These are phyloP conservation scores for Colletotrichum sp. DNA, from an alignment of 2,329 filamentous ascomycete genomes.

Conservation along the genomic window DNA sequence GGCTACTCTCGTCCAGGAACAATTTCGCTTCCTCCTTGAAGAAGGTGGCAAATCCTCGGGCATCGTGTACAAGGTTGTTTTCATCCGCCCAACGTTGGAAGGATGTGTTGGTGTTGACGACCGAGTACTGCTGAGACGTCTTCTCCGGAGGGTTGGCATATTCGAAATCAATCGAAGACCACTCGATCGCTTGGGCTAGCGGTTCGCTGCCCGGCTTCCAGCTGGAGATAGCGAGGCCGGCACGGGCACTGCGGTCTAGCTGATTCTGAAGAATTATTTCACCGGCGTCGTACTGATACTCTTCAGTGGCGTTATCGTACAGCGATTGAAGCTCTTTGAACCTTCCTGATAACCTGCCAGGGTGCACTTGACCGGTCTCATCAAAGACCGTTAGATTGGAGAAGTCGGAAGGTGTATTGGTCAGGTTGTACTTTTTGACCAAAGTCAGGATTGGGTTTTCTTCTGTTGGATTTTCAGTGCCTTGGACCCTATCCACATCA, in stretches of 20 bases:
- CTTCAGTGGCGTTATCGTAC: conserved; percentile 51
- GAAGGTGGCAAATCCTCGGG: conserved; percentile 65
- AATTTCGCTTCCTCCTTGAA: conserved; percentile 61
- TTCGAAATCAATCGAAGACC: conserved; percentile 65
- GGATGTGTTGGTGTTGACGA: conserved; percentile 63
- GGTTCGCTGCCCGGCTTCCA: conserved; percentile 66
- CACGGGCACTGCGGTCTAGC: conserved; percentile 65
- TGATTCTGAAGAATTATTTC: conserved; percentile 61
- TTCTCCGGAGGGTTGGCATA: conserved; percentile 61
- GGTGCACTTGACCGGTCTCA: conserved; percentile 59
- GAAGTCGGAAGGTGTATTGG: conserved; percentile 64
- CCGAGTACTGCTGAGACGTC: conserved; percentile 59
- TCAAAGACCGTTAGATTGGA: conserved; percentile 65
- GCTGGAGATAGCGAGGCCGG: conserved; percentile 62
- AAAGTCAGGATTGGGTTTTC: conserved; percentile 70
- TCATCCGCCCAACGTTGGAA: conserved; percentile 67
- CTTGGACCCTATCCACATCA: background rate
- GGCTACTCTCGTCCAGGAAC: conserved; percentile 57
- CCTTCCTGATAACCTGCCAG: conserved; percentile 26
- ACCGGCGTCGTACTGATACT: conserved; percentile 55
- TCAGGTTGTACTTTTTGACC: conserved; percentile 62
- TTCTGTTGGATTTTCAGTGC: conserved; percentile 25
- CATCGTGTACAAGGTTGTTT: conserved; percentile 67
- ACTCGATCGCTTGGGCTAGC: conserved; percentile 65
- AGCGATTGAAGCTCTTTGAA: conserved; percentile 48